Base-by-base conservation (phyloP, 371 early-diverging fungal species). In the Mortierella sp. region DNA sequence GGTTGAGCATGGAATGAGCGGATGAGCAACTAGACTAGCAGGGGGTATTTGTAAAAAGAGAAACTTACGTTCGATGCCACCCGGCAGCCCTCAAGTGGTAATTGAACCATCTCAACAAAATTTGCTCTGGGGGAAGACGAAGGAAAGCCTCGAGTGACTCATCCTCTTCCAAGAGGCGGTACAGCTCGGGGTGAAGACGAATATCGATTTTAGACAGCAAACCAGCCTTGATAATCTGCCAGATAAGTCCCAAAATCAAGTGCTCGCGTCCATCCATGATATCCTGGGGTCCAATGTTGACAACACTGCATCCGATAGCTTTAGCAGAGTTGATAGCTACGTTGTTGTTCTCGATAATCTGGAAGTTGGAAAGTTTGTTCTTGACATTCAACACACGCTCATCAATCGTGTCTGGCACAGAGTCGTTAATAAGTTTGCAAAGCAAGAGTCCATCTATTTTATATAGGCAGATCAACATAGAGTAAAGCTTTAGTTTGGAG, bases 191-290 rank as follows among this genome's bases (percentile, higher is more conserved):
- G 83, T 98, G 98, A 55, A 94, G 90, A 84, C 96, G 94, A 83
- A 98, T 95, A 87, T 97, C 97, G 83, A 97, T 96, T 86, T 96
- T 96, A 83, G 96, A 94, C 68, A 94, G 88, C 74, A 98, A 87
- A 73, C 97, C 97, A 58, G 96, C 95, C 86, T 98, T 98, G 88
- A 98, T 97, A 74, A 98, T 97, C 81, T 98, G 98, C 98, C 98
- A 98, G 70, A 98, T 94, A 24, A 98, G 88, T 10, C 98, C 99
- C 69, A 98, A 88, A 74, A 98, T 93, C 79, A 98, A 88, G 82
- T 97, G 96, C 86, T 97, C 97, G 62, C 96, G 88, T 41, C 95
- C 97, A 82, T 98, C 97, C 63, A 96, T 95, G 67, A 98, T 84
- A 83, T 98, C 98, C 77, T 92, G 91, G 9, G 98, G 90, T 58